These are phyloP conservation scores for Lactifluus pinguis DNA, from an alignment of 768 basidiomycete species.

Conservation along the genomic window DNA sequence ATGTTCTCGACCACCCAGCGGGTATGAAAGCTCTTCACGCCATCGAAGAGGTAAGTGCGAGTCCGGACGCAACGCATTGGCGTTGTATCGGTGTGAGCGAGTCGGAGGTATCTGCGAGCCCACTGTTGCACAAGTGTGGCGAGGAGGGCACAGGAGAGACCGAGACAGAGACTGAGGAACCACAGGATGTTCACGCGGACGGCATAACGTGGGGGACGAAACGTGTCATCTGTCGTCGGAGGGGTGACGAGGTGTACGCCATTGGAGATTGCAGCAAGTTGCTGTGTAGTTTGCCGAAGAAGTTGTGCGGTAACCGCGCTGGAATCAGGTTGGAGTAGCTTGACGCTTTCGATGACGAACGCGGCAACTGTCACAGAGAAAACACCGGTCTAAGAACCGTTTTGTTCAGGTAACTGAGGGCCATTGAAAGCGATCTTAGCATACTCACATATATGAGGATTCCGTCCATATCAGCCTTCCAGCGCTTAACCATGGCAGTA, in stretches of 20 bases:
- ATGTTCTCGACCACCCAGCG: neutral
- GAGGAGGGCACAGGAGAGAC: slow-evolving; percentile 6
- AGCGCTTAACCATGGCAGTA: neutral
- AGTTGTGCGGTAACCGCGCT: neutral
- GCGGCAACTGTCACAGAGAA: slow-evolving; percentile 17
- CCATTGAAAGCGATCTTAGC: neutral
- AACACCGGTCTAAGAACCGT: slow-evolving; percentile 9
- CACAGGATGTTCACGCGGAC: slow-evolving; percentile 16
- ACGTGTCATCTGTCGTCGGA: neutral
- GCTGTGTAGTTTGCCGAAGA: slow-evolving; percentile 6
- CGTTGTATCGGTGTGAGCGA: neutral
- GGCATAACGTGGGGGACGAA: neutral
- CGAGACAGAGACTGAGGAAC: slow-evolving; percentile 16
- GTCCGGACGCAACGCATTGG: slow-evolving; percentile 1
- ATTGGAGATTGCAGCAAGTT: slow-evolving; percentile 10
- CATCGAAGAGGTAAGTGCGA: slow-evolving; percentile 3
- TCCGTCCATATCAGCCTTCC: slow-evolving; percentile 14
- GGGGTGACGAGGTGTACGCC: neutral
- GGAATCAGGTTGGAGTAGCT: slow-evolving; percentile 12
- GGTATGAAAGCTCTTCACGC: neutral
- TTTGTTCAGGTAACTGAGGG: neutral
- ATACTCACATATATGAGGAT: slow-evolving; percentile 13
- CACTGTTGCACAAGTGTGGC: slow-evolving; percentile 14
- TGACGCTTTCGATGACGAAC: slow-evolving; percentile 18
- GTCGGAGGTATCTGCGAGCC: slow-evolving; percentile 5